Percentiles rank a stretch among this genome's conserved stretches.
phyloP scores from a whole-genome alignment of 176 grass and related monocot species.

The Leersia perrieri region DNA sequence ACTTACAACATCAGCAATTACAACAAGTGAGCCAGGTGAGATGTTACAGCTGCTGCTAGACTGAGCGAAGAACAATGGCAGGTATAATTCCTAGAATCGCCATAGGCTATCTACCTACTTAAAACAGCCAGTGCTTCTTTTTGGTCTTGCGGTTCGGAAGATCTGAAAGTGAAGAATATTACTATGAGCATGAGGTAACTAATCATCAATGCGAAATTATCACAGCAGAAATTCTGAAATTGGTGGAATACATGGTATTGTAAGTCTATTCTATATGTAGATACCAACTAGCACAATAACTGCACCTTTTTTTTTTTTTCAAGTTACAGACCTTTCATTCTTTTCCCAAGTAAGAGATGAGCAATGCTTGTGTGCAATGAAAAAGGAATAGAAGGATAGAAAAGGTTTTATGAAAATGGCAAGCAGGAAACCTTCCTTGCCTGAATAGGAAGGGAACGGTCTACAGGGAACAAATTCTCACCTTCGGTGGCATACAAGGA shows the following conservation, averaged over 20 bases:
- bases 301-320: neutral
- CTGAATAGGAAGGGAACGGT: neutral
- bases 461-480: constrained; percentile 16
- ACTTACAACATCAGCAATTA: constrained; percentile 19
- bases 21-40: neutral
- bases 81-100: neutral
- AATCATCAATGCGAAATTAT: neutral
- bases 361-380: too few relatives aligned
- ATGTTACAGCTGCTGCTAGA: constrained; percentile 24
- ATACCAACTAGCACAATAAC: neutral
- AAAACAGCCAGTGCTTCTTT: constrained; percentile 93
- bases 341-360: too few relatives aligned
- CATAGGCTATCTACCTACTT: constrained; percentile 22
- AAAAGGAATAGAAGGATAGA: too few relatives aligned
- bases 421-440: neutral
- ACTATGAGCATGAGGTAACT: neutral
- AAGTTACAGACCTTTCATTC: neutral
- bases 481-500: constrained; percentile 92
- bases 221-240: neutral
- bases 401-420: neutral
- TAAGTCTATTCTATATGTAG: neutral
- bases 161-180: constrained; percentile 47
- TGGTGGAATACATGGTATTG: constrained; percentile 1
- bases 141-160: constrained; percentile 70
- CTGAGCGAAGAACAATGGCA: neutral